Percentiles rank a stretch among this genome's conserved stretches.
Conservation (phyloP, 2,329 filamentous ascomycete genomes). For the Erysiphe neolycopersici region DNA sequence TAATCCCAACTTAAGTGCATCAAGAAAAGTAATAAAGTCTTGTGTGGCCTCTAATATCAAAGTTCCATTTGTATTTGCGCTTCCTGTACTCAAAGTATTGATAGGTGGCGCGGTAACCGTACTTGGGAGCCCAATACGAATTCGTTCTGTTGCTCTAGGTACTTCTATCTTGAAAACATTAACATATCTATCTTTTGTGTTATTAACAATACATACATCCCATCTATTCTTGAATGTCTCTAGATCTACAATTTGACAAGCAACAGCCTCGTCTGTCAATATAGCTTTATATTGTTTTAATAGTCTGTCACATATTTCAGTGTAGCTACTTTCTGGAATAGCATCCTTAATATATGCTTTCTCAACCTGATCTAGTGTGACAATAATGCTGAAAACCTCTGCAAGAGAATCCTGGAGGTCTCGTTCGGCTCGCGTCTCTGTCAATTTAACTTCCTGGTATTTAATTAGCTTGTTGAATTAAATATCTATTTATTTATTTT, state of each 20-base stretch:
- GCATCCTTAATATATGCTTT: slow-evolving; percentile 94
- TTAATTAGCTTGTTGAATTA: not conserved
- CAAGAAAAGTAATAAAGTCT: slow-evolving; percentile 94
- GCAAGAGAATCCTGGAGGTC: slow-evolving; percentile 89
- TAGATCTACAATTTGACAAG: slow-evolving; percentile 61
- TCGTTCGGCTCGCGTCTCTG: slow-evolving; percentile 62
- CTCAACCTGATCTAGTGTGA: slow-evolving; percentile 83
- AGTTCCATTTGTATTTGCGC: slow-evolving; percentile 19
- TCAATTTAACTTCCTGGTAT: slow-evolving; percentile 66
- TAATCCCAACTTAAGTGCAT: slow-evolving; percentile 76
- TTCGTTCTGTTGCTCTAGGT: slow-evolving; percentile 72
- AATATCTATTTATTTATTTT: too few species aligned
- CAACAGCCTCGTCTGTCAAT: slow-evolving; percentile 70
- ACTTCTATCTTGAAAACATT: slow-evolving; percentile 47
- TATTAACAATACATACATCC: slow-evolving; percentile 37
- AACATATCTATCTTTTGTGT: not conserved
- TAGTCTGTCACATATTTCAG: slow-evolving; percentile 79
- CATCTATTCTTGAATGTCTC: slow-evolving; percentile 81
- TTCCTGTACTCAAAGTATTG: slow-evolving; percentile 17
- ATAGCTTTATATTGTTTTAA: slow-evolving; percentile 95
- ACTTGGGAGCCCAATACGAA: slow-evolving; percentile 77
- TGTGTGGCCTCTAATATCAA: slow-evolving; percentile 79
- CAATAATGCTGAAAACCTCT: slow-evolving; percentile 91
- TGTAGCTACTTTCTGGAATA: slow-evolving; percentile 74
- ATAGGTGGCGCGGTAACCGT: slow-evolving; percentile 33